A percentile compares a stretch with the other conserved stretches of the same genome.
phyloP scores from a whole-genome alignment of 768 basidiomycete genomes.

The Agaricus blazei region DNA sequence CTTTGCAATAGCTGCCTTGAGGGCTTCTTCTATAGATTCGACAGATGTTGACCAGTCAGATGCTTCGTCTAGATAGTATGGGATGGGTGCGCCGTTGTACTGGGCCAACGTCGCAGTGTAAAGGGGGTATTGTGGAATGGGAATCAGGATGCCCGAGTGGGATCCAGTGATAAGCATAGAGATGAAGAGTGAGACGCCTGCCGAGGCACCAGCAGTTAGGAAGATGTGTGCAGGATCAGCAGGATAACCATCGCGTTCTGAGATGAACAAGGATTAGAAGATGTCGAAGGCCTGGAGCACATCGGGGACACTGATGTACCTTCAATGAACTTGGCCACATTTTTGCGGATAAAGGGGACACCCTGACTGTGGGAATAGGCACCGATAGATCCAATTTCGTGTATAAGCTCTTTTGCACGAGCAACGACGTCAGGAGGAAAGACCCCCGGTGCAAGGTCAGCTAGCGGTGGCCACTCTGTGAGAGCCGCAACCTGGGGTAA shows the following conservation, averaged over 20 bases:
- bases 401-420: constrained; percentile 74
- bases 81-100: constrained; percentile 70
- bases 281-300: constrained; percentile 6
- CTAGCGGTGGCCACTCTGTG: constrained; percentile 86
- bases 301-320: constrained; percentile 38
- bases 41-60: constrained; percentile 80
- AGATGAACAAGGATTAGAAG: background rate
- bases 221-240: constrained; percentile 83
- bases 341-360: constrained; percentile 79
- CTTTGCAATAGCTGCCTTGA: constrained; percentile 58
- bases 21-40: constrained; percentile 56
- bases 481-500: constrained; percentile 73
- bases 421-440: constrained; percentile 86
- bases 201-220: constrained; percentile 92
- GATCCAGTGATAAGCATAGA: constrained; percentile 70
- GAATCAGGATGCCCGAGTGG: constrained; percentile 79
- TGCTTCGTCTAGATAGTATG: constrained; percentile 85
- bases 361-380: constrained; percentile 97
- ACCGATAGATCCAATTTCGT: constrained; percentile 88
- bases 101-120: constrained; percentile 95
- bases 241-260: constrained; percentile 89
- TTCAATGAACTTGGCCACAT: constrained; percentile 86
- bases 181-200: constrained; percentile 86
- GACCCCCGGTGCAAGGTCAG: constrained; percentile 64
- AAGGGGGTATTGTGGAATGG: constrained; percentile 97